phyloP scores from a whole-genome alignment of 306 rosid genomes.

The Rosa chinensis region DNA sequence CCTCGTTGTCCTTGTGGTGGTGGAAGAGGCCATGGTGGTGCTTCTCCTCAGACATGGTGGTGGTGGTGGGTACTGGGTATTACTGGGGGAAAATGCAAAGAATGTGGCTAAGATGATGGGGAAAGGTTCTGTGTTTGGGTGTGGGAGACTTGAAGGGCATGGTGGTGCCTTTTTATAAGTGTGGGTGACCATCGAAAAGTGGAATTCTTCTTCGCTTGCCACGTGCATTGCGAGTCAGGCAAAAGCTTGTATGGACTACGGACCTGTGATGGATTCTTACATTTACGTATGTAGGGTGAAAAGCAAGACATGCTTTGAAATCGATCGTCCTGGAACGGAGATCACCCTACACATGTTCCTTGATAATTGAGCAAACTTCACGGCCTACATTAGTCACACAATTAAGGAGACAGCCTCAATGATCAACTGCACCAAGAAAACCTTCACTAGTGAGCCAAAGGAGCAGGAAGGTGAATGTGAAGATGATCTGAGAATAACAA shows the following conservation, averaged over 20 bases:
- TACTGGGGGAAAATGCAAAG: neutral
- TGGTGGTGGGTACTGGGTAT: neutral
- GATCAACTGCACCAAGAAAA: too few relatives aligned
- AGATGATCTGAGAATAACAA: too few relatives aligned
- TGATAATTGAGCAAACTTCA: neutral
- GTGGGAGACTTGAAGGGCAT: neutral
- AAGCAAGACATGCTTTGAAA: neutral
- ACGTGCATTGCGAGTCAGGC: neutral
- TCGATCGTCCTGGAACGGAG: neutral
- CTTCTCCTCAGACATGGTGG: conserved; percentile 62
- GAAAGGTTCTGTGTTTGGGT: neutral
- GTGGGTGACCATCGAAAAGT: neutral
- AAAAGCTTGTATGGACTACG: neutral
- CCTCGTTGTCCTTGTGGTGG: conserved; percentile 46
- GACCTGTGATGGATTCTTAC: too few relatives aligned
- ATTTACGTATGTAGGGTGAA: neutral
- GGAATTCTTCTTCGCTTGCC: neutral
- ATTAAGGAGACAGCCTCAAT: too few relatives aligned
- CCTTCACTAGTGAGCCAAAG: too few relatives aligned
- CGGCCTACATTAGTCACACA: too few relatives aligned
- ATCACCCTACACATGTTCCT: neutral
- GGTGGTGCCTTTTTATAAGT: conserved; percentile 16
- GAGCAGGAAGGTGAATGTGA: too few relatives aligned
- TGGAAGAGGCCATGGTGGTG: conserved; percentile 44
- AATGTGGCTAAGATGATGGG: neutral